Evolutionary conservation across 2,329 filamentous ascomycete species (phyloP), one percentile per base, ranked within the genome.

Genomic region (Calonectria montana): DNA sequence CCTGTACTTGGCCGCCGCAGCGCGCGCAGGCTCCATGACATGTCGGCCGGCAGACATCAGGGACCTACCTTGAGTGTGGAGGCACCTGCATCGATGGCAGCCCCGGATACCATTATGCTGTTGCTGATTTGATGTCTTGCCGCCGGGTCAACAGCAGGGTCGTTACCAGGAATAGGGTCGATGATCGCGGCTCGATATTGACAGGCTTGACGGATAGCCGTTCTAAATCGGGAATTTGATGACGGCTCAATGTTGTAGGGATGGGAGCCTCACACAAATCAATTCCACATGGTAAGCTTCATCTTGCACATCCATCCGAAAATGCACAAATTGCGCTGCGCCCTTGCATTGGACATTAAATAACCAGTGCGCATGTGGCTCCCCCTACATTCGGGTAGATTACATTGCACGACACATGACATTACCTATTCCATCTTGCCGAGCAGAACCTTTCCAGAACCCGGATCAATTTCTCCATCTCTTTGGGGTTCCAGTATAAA

Each of bases 171-270:
- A 57, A 39, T 39, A 57, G 53, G 53, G 53, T 31, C 18, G 53
- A 39, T 39, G 53, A 59, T 59, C 53, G 35, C 53, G 23, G 23
- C 53, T 59, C 31, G 35, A 23, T 39, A 59, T 59, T 25, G 53
- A 59, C 53, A 59, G 25, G 53, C 21, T 59, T 59, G 53, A 27
- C 53, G 53, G 29, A 12, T 59, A 39, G 53, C 53, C 53, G 53
- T 59, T 59, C 53, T 59, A 59, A 59, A 59, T 59, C 53, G 53
- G 53, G 53, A 59, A 59, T 23, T 57, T 37, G 29, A 57, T 57
- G 53, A 37, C 53, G 31, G 53, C 31, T 37, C 53, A 39, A 59
- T 18, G 31, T 12, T 18, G 31, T 12, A 59, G 53, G 53, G 57
- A 53, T 7, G 12, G 21, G 45, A 62, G 25, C 57, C 37, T 45